Conservation (phyloP, 805 yeast species). For the Wickerhamomyces tratensis region DNA sequence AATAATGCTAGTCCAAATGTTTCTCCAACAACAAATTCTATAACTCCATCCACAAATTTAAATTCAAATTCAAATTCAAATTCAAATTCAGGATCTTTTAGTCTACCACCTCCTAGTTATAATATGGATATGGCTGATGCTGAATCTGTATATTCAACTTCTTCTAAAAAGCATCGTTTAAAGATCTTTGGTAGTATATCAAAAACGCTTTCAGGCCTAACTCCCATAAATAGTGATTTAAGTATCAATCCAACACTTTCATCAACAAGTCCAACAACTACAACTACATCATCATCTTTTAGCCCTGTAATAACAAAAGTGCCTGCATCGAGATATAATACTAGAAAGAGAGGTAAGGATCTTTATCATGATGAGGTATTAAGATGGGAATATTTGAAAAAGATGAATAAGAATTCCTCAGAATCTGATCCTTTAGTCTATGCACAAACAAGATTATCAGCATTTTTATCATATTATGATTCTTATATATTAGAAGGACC, state of each 20-base stretch:
- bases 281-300: no score
- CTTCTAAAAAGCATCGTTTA: not conserved
- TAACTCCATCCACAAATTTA: no score
- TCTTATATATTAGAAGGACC: constrained; percentile 3
- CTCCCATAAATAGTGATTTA: not conserved
- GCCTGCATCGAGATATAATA: not conserved
- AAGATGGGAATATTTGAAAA: constrained; percentile 10
- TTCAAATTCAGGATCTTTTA: no score
- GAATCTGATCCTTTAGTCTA: constrained; percentile 9
- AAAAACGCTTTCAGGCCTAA: not conserved
- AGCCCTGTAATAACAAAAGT: no score
- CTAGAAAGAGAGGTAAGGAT: not conserved
- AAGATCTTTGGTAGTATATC: not conserved
- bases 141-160: not conserved
- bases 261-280: no score
- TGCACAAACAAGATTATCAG: constrained; percentile 8
- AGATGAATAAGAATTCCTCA: constrained; percentile 4
- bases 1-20: no score
- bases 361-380: constrained; percentile 5
- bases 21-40: no score
- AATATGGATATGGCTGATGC: no score
- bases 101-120: no score
- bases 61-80: no score
- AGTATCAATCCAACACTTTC: no score
- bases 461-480: constrained; percentile 13